Base-by-base conservation (phyloP, 2,329 filamentous ascomycete species). In the Neonectria hederae region DNA sequence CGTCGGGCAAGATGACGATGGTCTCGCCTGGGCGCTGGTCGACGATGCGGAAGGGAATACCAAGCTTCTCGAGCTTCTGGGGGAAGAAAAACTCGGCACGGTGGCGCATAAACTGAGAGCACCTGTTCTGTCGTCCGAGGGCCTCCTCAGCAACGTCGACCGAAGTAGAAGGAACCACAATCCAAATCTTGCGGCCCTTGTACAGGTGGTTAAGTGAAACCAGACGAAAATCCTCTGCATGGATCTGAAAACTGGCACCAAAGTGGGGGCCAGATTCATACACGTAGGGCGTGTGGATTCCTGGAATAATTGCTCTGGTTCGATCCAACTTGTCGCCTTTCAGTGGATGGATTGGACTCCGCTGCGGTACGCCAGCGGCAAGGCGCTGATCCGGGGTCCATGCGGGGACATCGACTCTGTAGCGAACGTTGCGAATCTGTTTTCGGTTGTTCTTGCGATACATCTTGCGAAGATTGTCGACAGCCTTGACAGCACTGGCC, bases 81-180 rank as follows among this genome's bases (percentile, higher is more conserved):
- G 78, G 78, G 55, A 80, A 80, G 68, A 80, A 76, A 66, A 80
- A 80, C 64, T 80, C 78, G 38, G 78, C 78, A 43, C 78, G 74
- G 67, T 80, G 78, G 21, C 78, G 77, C 78, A 80, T 80, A 56
- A 80, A 80, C 58, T 80, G 78, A 6, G 78, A 80, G 58, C 78
- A 80, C 60, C 72, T 72, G 22, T 60, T 63, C 30, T 72, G 74
- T 30, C 78, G 74, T 10, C 75, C 76, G 19, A 80, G 71, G 4
- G 74, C 75, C 46, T 73, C 65, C 60, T 80, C 78, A 8, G 78
- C 77, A 28, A 75, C 32, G 43, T 77, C 73, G 30, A 80, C 76
- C 17, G 76, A 76, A 1, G 77, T 78, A 19, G 77, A 75, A 5
- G 78, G 78, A 0, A 80, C 71, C 24, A 80, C 76, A 13, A 80